A percentile compares a stretch with the other conserved stretches of the same genome.
phyloP scores from a whole-genome alignment of 108 stramenopile genomes.

The Skeletonema marinoi region DNA sequence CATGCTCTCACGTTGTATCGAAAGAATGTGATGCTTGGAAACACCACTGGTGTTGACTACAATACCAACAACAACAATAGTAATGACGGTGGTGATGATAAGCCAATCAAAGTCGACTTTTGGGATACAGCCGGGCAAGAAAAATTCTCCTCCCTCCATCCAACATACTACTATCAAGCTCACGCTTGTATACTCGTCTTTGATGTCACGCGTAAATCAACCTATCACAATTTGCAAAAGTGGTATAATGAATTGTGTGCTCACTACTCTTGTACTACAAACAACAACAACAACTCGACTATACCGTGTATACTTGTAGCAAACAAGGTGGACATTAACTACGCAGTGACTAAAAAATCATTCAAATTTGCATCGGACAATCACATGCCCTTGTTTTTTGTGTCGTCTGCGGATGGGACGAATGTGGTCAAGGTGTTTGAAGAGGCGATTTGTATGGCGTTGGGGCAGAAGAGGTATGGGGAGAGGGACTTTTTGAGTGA shows the following conservation, averaged over 20 bases:
- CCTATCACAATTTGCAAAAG: constrained; percentile 75
- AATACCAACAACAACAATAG: too few species aligned
- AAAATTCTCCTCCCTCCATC: constrained; percentile 82
- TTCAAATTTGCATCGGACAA: constrained; percentile 81
- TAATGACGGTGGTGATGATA: too few species aligned
- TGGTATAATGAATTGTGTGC: constrained; percentile 84
- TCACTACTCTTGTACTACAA: background rate
- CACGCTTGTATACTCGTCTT: constrained; percentile 84
- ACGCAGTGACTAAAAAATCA: constrained; percentile 80
- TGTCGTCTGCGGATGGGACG: constrained; percentile 85
- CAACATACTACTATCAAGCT: constrained; percentile 84
- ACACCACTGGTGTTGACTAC: background rate
- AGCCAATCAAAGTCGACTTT: constrained; percentile 55
- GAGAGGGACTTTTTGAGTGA: constrained; percentile 69
- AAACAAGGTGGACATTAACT: constrained; percentile 89
- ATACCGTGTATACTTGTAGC: constrained; percentile 82
- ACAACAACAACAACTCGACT: too few species aligned
- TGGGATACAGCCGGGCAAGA: constrained; percentile 94
- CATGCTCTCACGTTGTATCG: constrained; percentile 82
- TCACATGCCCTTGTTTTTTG: constrained; percentile 81
- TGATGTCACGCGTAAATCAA: constrained; percentile 69
- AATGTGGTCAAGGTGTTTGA: constrained; percentile 86
- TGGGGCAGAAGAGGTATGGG: constrained; percentile 62
- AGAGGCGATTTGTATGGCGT: constrained; percentile 57
- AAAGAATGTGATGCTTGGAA: constrained; percentile 45